A percentile compares a stretch with the other conserved stretches of the same genome.
phyloP scores from a whole-genome alignment of 495 filamentous ascomycete genomes.

The Chaetomium tenue region DNA sequence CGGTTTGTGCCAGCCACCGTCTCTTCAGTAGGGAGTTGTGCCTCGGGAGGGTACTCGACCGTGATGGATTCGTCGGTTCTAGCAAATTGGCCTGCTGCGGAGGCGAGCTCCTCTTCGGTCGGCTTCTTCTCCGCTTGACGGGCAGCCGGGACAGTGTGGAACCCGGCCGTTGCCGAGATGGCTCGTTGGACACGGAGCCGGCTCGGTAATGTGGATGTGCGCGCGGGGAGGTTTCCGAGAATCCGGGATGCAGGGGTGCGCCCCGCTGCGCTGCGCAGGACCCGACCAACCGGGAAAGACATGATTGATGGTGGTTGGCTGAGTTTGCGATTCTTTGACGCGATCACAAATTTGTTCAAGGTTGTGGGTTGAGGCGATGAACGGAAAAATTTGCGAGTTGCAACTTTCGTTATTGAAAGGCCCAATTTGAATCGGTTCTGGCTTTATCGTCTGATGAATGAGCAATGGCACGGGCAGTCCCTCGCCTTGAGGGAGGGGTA shows the following conservation, averaged over 20 bases:
- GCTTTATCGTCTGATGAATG: not conserved
- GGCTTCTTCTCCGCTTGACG: slow-evolving; percentile 2
- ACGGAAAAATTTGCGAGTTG: not conserved
- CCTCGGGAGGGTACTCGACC: slow-evolving; percentile 72
- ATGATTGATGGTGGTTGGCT: not conserved
- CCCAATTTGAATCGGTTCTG: not conserved
- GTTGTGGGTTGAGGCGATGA: not conserved
- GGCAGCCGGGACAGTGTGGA: slow-evolving; percentile 6
- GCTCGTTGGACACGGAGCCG: not conserved
- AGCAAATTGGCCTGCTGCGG: slow-evolving; percentile 54
- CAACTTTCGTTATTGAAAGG: not conserved
- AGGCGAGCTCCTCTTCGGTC: not conserved
- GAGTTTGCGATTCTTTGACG: no score
- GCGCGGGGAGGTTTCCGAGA: slow-evolving; percentile 1
- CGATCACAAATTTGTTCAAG: not conserved
- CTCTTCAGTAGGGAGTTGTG: slow-evolving; percentile 60
- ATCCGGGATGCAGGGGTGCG: slow-evolving; percentile 3
- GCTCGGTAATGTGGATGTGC: not conserved
- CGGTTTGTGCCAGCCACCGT: slow-evolving; percentile 71
- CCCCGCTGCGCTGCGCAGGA: slow-evolving; percentile 1
- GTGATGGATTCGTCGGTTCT: slow-evolving; percentile 74
- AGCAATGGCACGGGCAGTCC: not conserved
- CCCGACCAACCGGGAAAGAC: slow-evolving; percentile 3
- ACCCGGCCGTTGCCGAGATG: not conserved
- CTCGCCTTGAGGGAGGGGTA: slow-evolving; percentile 4